Evolutionary conservation across 768 basidiomycete genomes (phyloP), one percentile per base, ranked within the genome.

Genomic region (Obba rivulosa): DNA sequence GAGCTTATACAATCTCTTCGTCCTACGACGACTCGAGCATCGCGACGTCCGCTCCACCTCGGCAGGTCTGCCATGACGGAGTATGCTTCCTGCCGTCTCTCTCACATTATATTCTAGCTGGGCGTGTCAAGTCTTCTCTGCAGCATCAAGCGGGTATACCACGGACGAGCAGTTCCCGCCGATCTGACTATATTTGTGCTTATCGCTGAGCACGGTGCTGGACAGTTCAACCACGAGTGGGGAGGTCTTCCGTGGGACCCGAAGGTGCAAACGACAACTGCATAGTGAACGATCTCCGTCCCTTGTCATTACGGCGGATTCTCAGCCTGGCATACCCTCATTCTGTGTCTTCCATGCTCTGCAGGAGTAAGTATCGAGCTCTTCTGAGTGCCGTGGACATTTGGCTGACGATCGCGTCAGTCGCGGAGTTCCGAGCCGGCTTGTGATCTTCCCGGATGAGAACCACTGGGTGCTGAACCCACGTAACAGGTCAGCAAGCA

Each of bases 391-490:
- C 21, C 50, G 9, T 38, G 8, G 23, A 11, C 37, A 10, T 11
- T 9, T 2, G 14, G 9, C 23, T 23, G 16, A 34, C n/a, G 38
- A 34, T 5, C 39, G 23, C 14, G 24, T 18, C 45, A 91, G 90
- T 59, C 78, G 71, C 38, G 81, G 77, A 7, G 68, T 93, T 24
- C 84, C 85, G 3, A 87, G 81, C 53, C 78, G 91, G 36, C 69
- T 92, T 21, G 78, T 93, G 10, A 76, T 91, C 51, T 93, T 92
- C 76, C 88, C 90, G 0, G 81, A 87, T 55, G 93, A 95, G 68
- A 95, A 93, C 55, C 92, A 95, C 62, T 92, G 92, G 93, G 91
- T 91, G 21, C 57, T 89, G 52, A 77, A 87, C 46, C 85, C 84
- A 50, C 83, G 81, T 45, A 90, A 90, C 57, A 87, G 81, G 81